Conservation (phyloP, 106 monocot genomes). For the Acorus gramineus region DNA sequence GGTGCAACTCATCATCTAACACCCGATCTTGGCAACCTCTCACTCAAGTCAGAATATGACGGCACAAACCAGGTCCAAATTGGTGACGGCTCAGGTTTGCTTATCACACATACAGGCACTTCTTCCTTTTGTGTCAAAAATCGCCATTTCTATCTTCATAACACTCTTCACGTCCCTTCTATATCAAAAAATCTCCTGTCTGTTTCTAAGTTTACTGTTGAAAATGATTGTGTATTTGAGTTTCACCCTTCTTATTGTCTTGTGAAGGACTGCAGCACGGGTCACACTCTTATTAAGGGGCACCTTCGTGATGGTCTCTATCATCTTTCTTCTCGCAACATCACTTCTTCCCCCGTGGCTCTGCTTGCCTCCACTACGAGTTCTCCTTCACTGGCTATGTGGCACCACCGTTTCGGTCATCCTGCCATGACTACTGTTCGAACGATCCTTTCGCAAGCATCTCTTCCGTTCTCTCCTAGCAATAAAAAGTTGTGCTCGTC, state of each 20-base stretch:
- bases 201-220: not conserved
- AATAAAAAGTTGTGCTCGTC: no score
- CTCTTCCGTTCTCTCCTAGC: no score
- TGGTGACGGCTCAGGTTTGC: not conserved
- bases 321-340: not conserved
- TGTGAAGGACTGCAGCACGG: not conserved
- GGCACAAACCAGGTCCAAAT: not conserved
- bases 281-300: not conserved
- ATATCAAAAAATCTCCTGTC: not conserved
- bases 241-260: not conserved
- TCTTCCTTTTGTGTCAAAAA: not conserved
- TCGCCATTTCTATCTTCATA: not conserved
- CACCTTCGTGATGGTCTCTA: not conserved
- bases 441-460: no score
- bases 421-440: no score
- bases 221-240: not conserved
- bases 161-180: not conserved
- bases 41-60: not conserved
- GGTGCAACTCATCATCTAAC: constrained; percentile 4
- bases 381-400: not conserved
- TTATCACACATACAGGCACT: not conserved
- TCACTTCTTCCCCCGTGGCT: no score
- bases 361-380: not conserved
- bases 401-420: not conserved
- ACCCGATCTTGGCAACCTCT: not conserved